These are phyloP conservation scores for Elongisporangium undulatum DNA, from an alignment of 352 stramenopile genomes.

Conservation along the genomic window DNA sequence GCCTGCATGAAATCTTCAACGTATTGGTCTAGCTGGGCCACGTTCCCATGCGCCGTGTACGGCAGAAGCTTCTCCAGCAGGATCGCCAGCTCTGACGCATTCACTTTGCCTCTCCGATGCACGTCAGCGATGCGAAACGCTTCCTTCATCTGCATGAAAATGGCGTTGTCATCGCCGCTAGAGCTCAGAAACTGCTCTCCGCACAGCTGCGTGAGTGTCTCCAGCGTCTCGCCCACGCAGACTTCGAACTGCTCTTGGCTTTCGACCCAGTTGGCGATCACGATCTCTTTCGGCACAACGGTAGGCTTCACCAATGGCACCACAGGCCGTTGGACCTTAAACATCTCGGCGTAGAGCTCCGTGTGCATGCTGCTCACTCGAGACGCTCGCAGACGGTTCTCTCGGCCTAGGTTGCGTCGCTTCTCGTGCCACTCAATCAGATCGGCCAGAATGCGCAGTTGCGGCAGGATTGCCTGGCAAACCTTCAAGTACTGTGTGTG, in stretches of 20 bases:
- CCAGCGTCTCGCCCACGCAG: constrained; percentile 39
- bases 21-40: constrained; percentile 60
- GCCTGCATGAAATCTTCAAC: constrained; percentile 73
- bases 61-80: constrained; percentile 66
- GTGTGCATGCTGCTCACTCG: constrained; percentile 21
- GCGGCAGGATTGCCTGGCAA: constrained; percentile 46
- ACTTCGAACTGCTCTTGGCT: constrained; percentile 34
- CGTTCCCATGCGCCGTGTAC: constrained; percentile 34
- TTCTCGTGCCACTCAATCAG: constrained; percentile 57
- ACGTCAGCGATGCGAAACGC: constrained; percentile 63
- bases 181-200: constrained; percentile 51
- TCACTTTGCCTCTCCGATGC: constrained; percentile 54
- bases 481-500: constrained; percentile 35
- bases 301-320: constrained; percentile 12
- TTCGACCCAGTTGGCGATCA: constrained; percentile 20
- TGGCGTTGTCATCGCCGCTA: constrained; percentile 47
- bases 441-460: constrained; percentile 57
- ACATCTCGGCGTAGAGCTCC: constrained; percentile 16
- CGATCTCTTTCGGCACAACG: constrained; percentile 15
- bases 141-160: constrained; percentile 80
- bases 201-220: constrained; percentile 55
- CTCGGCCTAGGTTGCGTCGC: constrained; percentile 11
- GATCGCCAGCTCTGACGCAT: constrained; percentile 47
- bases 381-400: not conserved
- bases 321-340: constrained; percentile 18